A percentile compares a stretch with the other conserved stretches of the same genome.
phyloP scores from a whole-genome alignment of 2,329 filamentous ascomycete species.

The Trichoderma aggressivum region DNA sequence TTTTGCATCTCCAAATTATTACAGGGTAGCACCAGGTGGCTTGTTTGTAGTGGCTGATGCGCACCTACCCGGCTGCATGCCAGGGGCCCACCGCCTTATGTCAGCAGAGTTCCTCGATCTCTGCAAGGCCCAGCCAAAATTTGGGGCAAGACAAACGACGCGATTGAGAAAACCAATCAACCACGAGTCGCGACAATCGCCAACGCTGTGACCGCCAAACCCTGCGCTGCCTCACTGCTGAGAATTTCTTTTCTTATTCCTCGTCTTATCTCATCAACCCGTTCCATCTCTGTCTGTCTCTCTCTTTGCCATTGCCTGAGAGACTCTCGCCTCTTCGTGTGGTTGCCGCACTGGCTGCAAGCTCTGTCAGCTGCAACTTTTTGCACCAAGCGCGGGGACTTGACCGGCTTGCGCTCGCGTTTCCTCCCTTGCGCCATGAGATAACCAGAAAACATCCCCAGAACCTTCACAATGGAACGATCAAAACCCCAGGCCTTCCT shows the following conservation, averaged over 20 bases:
- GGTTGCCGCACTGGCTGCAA: not conserved
- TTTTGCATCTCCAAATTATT: not conserved
- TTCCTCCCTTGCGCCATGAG: slow-evolving; percentile 27
- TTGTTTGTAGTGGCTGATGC: not conserved
- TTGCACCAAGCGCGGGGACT: slow-evolving; percentile 12
- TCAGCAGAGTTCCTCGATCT: not conserved
- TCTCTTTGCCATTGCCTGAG: not conserved
- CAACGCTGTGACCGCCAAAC: not conserved
- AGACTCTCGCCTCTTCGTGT: not conserved
- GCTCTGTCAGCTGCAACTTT: not conserved
- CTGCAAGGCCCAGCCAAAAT: slow-evolving; percentile 17
- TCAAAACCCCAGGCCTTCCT: slow-evolving; percentile 77
- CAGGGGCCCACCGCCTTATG: not conserved
- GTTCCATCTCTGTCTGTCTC: not conserved
- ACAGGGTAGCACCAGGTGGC: not conserved
- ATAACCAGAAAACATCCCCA: slow-evolving; percentile 26
- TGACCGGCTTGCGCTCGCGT: slow-evolving; percentile 12
- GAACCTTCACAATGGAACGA: slow-evolving; percentile 45
- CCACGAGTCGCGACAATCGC: slow-evolving; percentile 21
- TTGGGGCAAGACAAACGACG: slow-evolving; percentile 22
- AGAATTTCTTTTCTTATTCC: not conserved
- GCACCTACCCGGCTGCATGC: not conserved
- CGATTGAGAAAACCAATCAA: slow-evolving; percentile 20
- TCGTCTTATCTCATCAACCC: not conserved
- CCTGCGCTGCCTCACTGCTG: not conserved